These are phyloP conservation scores for Arctium lappa DNA, from an alignment of 129 eudicot species.

Conservation along the genomic window DNA sequence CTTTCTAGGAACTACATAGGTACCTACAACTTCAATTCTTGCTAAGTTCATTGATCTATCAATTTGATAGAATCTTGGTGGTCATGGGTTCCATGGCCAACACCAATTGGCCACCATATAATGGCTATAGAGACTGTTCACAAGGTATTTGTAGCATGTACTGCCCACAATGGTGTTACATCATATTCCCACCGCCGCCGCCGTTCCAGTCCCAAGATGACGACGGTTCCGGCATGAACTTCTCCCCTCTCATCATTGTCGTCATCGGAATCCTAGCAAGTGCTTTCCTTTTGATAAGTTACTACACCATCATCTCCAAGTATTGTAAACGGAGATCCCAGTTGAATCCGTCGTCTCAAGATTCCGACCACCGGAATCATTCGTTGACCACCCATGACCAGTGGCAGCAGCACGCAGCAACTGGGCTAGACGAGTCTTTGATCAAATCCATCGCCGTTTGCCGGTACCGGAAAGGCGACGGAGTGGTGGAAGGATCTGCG, in stretches of 20 bases:
- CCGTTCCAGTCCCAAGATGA: conserved; percentile 19
- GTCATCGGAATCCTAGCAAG: conserved; percentile 57
- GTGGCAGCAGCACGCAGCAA: conserved; percentile 25
- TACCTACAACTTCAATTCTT: neutral
- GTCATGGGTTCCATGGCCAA: conserved; percentile 56
- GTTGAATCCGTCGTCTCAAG: neutral
- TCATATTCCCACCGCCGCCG: conserved; percentile 55
- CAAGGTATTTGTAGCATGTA: conserved; percentile 70
- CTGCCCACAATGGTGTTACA: conserved; percentile 81
- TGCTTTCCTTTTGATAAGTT: conserved; percentile 64
- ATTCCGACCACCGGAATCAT: conserved; percentile 25
- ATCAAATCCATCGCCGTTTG: conserved; percentile 62
- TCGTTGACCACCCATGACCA: conserved; percentile 35
- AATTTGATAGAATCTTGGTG: conserved; percentile 21
- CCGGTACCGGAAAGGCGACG: conserved; percentile 49
- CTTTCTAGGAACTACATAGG: conserved; percentile 22
- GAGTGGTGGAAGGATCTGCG: conserved; percentile 44
- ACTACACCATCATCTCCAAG: conserved; percentile 61
- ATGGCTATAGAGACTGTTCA: conserved; percentile 66
- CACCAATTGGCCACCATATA: conserved; percentile 54
- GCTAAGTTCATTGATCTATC: conserved; percentile 11
- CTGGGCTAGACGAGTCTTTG: conserved; percentile 60
- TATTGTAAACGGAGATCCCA: conserved; percentile 55
- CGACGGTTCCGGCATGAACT: conserved; percentile 44
- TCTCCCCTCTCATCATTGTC: conserved; percentile 69